These are phyloP conservation scores for Candida verbasci DNA, from an alignment of 805 yeast genomes.

Conservation along the genomic window DNA sequence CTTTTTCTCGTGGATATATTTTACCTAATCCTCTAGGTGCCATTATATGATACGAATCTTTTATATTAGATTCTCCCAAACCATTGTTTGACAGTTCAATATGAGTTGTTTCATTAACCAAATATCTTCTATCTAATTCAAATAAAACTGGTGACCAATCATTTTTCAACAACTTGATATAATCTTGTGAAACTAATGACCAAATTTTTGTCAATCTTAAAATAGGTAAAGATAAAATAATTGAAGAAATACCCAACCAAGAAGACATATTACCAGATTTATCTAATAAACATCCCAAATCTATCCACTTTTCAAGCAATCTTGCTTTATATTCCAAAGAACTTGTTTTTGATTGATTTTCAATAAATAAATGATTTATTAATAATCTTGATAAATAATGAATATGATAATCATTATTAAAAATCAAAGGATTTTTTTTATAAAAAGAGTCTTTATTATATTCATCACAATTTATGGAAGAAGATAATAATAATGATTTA, in stretches of 20 bases:
- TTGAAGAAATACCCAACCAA: constrained; percentile 87
- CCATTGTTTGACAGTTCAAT: constrained; percentile 5
- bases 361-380: constrained; percentile 63
- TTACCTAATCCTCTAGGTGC: constrained; percentile 87
- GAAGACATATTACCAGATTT: constrained; percentile 87
- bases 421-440: constrained; percentile 69
- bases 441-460: constrained; percentile 30
- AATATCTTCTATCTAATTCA: constrained; percentile 75
- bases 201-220: constrained; percentile 71
- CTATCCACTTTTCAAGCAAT: constrained; percentile 77
- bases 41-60: constrained; percentile 62
- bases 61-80: constrained; percentile 7
- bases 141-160: constrained; percentile 94
- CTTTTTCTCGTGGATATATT: constrained; percentile 67
- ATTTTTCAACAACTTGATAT: constrained; percentile 56
- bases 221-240: constrained; percentile 77
- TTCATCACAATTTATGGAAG: constrained; percentile 29
- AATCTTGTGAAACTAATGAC: constrained; percentile 60
- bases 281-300: constrained; percentile 73
- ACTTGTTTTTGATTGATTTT: constrained; percentile 19
- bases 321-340: constrained; percentile 47
- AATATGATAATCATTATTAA: constrained; percentile 58
- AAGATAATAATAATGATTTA: constrained; percentile 64
- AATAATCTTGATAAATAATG: constrained; percentile 77
- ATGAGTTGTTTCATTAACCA: constrained; percentile 29